Percentiles rank a stretch among this genome's conserved stretches.
phyloP scores from a whole-genome alignment of 78 protist species.

The Diacronema lutheri region DNA sequence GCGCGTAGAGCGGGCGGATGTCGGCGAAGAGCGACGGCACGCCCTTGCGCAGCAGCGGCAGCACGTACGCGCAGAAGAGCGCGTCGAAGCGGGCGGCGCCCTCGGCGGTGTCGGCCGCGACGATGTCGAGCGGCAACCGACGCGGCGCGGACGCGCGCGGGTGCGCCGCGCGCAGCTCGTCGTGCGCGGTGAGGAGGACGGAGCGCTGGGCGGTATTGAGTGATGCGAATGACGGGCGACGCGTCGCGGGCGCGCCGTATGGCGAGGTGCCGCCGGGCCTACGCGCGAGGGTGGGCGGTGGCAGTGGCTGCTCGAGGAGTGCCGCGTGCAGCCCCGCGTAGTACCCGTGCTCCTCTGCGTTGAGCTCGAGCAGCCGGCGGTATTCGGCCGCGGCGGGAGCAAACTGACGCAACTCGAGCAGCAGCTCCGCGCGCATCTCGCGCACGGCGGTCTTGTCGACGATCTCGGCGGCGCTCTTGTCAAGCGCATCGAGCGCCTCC shows the following conservation, averaged over 20 bases:
- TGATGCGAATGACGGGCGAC: not conserved
- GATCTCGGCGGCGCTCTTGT: not conserved
- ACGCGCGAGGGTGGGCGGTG: too few relatives aligned
- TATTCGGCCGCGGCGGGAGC: not conserved
- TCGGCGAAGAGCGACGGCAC: constrained; percentile 21
- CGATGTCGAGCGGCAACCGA: not conserved
- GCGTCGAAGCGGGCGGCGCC: not conserved
- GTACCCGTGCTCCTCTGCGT: constrained; percentile 52
- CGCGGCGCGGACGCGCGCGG: not conserved
- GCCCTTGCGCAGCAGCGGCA: constrained; percentile 9
- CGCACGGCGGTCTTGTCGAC: not conserved
- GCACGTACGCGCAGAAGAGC: not conserved
- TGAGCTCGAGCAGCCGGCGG: constrained; percentile 48
- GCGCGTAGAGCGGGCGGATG: constrained; percentile 54
- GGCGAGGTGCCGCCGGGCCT: not conserved
- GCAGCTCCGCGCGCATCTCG: constrained; percentile 14
- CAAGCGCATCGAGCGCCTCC: not conserved
- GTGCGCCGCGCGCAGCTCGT: not conserved
- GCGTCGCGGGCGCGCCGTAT: constrained; percentile 5
- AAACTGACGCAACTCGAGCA: not conserved
- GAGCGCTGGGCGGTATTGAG: not conserved
- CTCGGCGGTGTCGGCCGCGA: not conserved
- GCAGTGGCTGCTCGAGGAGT: too few relatives aligned
- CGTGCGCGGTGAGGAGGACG: constrained; percentile 8
- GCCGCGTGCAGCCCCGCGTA: constrained; percentile 32